Conservation (phyloP, 2,329 filamentous ascomycete genomes). For the Triangularia verruculosa region DNA sequence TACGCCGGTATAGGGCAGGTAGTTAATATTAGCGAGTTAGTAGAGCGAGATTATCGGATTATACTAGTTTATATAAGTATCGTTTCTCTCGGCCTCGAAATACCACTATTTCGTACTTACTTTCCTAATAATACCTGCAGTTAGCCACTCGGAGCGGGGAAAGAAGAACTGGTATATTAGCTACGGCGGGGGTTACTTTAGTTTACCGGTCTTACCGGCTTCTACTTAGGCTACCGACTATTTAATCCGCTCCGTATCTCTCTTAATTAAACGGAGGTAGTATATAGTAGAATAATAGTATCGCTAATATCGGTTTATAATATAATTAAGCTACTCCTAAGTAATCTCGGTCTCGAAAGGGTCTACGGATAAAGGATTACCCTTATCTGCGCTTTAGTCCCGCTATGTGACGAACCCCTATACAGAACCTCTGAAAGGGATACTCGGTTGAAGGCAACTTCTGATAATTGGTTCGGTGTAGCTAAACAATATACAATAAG, state of each 20-base stretch:
- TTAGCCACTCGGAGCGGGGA: not conserved
- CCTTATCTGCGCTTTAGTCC: slow-evolving; percentile 2
- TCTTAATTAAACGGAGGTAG: not conserved
- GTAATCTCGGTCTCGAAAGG: not conserved
- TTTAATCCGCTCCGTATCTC: not conserved
- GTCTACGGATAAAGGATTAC: not conserved
- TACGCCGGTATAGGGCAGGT: not conserved
- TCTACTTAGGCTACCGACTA: not conserved
- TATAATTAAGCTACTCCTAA: not conserved
- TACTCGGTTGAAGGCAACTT: too few relatives aligned
- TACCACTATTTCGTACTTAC: not conserved
- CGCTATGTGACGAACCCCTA: too few relatives aligned
- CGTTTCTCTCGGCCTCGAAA: not conserved
- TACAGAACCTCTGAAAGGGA: too few relatives aligned
- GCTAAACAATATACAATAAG: too few relatives aligned
- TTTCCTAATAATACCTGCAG: not conserved
- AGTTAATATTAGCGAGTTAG: not conserved
- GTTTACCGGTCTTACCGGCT: not conserved
- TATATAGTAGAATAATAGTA: not conserved
- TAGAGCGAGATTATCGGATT: not conserved
- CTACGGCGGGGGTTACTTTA: not conserved
- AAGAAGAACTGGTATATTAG: not conserved
- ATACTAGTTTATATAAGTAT: not conserved
- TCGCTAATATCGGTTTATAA: not conserved
- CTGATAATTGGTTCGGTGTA: too few relatives aligned